phyloP scores from a whole-genome alignment of 1,284 basidiomycete genomes.

The Cutaneotrichosporon cyanovorans region DNA sequence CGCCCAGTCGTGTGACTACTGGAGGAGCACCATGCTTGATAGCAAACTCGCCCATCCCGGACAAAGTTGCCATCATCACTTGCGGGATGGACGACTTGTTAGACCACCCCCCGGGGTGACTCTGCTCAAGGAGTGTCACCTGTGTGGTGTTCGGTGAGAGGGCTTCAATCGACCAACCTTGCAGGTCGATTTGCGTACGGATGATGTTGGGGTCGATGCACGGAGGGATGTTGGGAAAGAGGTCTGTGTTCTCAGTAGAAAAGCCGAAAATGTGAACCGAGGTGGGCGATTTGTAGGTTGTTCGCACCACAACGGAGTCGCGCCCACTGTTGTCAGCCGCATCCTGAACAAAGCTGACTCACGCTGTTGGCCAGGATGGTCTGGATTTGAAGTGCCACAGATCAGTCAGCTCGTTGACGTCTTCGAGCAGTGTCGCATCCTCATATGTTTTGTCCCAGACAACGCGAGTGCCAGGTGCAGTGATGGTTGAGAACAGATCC shows the following conservation, averaged over 20 bases:
- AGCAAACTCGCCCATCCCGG: constrained; percentile 85
- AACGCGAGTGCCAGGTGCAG: constrained; percentile 68
- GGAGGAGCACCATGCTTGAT: constrained; percentile 94
- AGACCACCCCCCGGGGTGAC: constrained; percentile 94
- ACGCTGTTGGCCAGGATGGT: constrained; percentile 86
- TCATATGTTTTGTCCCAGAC: constrained; percentile 90
- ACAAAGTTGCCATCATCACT: constrained; percentile 77
- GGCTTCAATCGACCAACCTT: constrained; percentile 94
- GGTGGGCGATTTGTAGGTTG: constrained; percentile 92
- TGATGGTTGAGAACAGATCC: constrained; percentile 88
- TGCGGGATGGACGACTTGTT: constrained; percentile 89
- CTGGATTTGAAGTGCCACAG: constrained; percentile 85
- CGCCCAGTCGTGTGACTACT: constrained; percentile 68
- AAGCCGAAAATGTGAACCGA: constrained; percentile 95
- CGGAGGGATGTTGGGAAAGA: constrained; percentile 73
- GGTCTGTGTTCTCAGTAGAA: constrained; percentile 77
- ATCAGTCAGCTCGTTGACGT: constrained; percentile 84
- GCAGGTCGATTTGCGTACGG: constrained; percentile 87
- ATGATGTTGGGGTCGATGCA: constrained; percentile 65
- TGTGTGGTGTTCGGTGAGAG: constrained; percentile 92
- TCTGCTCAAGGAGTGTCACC: constrained; percentile 90
- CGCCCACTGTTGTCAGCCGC: constrained; percentile 57
- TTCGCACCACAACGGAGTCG: constrained; percentile 83
- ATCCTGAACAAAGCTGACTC: constrained; percentile 37
- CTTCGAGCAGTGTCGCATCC: constrained; percentile 74